Conservation (phyloP, 2,329 filamentous ascomycete genomes). For the Rosellinia necatrix region DNA sequence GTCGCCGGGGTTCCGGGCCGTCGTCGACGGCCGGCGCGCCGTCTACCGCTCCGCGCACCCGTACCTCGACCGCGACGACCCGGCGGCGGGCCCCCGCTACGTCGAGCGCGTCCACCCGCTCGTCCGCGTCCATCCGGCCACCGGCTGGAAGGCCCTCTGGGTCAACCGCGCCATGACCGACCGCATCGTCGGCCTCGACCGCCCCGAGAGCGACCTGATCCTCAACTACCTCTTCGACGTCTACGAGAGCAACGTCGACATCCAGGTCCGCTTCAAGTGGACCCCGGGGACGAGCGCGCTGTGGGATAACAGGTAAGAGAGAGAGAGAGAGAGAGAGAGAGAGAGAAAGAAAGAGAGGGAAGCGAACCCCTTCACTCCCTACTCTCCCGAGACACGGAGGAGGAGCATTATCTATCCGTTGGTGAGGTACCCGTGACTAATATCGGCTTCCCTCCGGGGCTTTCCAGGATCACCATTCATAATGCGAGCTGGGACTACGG, state of each 20-base stretch:
- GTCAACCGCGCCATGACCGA: slow-evolving; percentile 73
- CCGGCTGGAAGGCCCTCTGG: slow-evolving; percentile 75
- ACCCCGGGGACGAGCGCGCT: slow-evolving; percentile 67
- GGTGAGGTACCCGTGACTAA: slow-evolving; percentile 14
- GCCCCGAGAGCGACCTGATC: slow-evolving; percentile 70
- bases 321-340: not conserved
- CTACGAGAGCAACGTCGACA: slow-evolving; percentile 71
- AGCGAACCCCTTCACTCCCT: too few species aligned
- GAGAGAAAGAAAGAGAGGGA: too few species aligned
- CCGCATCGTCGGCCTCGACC: slow-evolving; percentile 70
- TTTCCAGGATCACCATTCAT: slow-evolving; percentile 68
- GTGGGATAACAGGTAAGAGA: slow-evolving; percentile 68
- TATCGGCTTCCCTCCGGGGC: slow-evolving; percentile 39
- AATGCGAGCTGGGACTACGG: slow-evolving; percentile 77
- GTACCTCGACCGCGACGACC: slow-evolving; percentile 68
- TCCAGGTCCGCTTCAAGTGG: slow-evolving; percentile 75
- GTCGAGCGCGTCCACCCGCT: slow-evolving; percentile 72
- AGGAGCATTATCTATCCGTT: too few species aligned
- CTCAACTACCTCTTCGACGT: slow-evolving; percentile 70
- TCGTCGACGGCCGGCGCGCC: slow-evolving; percentile 69
- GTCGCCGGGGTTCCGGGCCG: slow-evolving; percentile 69
- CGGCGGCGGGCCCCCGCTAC: slow-evolving; percentile 64
- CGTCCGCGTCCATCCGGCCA: slow-evolving; percentile 72
- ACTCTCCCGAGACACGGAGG: too few species aligned
- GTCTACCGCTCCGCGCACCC: slow-evolving; percentile 69